phyloP scores from a whole-genome alignment of 768 basidiomycete species.

The Mycena crocata region DNA sequence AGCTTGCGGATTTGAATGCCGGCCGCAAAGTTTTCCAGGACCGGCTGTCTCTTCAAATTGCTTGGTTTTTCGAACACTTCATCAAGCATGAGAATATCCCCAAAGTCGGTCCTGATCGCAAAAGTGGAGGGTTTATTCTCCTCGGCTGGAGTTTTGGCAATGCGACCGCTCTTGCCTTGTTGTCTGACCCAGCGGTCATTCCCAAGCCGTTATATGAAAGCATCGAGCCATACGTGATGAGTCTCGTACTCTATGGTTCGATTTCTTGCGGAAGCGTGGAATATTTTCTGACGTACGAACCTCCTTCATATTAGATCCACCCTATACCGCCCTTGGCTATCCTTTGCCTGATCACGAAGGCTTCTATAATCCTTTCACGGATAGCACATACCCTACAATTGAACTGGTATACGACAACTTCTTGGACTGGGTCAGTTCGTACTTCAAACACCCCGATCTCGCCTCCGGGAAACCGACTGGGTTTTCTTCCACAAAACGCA shows the following conservation, averaged over 20 bases:
- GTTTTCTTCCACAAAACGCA: conserved; percentile 17
- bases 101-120: neutral
- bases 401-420: conserved; percentile 41
- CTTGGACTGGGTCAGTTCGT: conserved; percentile 43
- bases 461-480: conserved; percentile 8
- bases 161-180: conserved; percentile 43
- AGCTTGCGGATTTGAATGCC: neutral
- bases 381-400: conserved; percentile 36
- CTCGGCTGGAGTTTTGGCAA: conserved; percentile 55
- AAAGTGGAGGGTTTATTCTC: conserved; percentile 49
- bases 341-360: conserved; percentile 32
- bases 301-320: conserved; percentile 43
- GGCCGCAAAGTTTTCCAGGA: neutral
- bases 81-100: neutral
- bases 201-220: conserved; percentile 32
- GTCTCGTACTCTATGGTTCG: conserved; percentile 48
- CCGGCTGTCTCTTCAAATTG: neutral
- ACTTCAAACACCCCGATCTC: conserved; percentile 40
- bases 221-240: conserved; percentile 45
- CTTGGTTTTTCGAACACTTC: neutral
- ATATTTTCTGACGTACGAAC: too few species aligned
- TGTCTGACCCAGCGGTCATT: conserved; percentile 41
- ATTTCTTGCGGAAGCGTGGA: too few species aligned
- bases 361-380: conserved; percentile 38
- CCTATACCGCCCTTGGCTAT: conserved; percentile 43